Evolutionary conservation across 202 grass and related monocot species (phyloP), one percentile per base, ranked within the genome.

Genomic region (Setaria viridis): DNA sequence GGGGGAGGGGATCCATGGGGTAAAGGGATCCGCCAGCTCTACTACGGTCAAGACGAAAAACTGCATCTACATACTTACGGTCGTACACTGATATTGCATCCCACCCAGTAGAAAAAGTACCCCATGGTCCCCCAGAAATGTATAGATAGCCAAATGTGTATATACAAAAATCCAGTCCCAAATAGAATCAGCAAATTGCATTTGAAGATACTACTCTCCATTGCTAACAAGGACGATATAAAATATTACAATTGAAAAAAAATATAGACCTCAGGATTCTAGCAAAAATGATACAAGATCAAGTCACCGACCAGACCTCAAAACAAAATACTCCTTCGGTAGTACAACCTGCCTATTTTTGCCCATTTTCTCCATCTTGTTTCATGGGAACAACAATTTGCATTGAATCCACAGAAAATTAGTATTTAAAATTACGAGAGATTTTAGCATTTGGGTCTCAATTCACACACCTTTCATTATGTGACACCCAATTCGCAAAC

Each of bases 261-360:
- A n/a, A 39, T 50, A 29, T 14, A 43, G 19, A 41, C 39, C 19
- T 39, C 19, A 9, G 20, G 29, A 51, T 62, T 34, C 55, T 46
- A 72, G 60, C 53, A 78, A 47, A 65, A 78, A 2, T 45, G 15
- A 45, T 41, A 51, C 54, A 77, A 4, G 8, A 29, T 41, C 4
- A 56, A 42, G 7, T 51, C 14, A 32, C 25, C 25, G 25, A 25
- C 25, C 25, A 25, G 25, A 25, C 25, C 25, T 64, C 34, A 78
- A 78, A 43, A 83, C 11, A 45, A 80, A 32, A 57, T 66, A 72
- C 2, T 62, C 3, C 33, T 45, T 25, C 21, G 1, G 13, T 13
- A 10, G 58, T 39, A 86, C 37, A 82, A 35, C 45, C 33, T 56
- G 81, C 41, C 63, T 49, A 64, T 57, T 8, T 82, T 16, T 50